Conservation (phyloP, 2,329 filamentous ascomycete species). For the Epichloe coenophiala region DNA sequence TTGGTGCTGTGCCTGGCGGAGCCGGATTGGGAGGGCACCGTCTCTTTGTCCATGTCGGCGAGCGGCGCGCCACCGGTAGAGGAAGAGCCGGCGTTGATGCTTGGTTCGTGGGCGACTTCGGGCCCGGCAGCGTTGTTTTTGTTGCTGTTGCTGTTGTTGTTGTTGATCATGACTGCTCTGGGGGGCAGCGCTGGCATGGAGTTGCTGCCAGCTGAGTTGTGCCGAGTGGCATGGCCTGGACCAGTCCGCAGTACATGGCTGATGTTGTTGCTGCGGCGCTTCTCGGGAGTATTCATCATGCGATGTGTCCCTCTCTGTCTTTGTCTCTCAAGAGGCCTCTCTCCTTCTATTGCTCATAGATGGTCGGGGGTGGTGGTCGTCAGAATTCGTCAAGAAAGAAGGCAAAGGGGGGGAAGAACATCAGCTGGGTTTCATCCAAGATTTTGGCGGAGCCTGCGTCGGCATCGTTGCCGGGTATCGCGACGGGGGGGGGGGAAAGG, state of each 20-base stretch:
- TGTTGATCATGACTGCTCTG: conserved; percentile 17
- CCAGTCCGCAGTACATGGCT: conserved; percentile 12
- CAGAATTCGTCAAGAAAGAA: too few relatives aligned
- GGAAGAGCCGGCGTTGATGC: conserved; percentile 8
- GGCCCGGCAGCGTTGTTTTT: conserved; percentile 10
- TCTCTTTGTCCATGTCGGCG: conserved; percentile 17
- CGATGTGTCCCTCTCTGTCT: background rate
- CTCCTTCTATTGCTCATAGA: too few relatives aligned
- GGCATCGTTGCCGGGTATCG: background rate
- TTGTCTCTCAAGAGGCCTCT: too few relatives aligned
- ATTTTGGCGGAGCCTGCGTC: background rate
- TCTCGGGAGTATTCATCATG: conserved; percentile 24
- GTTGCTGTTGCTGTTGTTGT: conserved; percentile 7
- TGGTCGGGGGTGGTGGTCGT: too few relatives aligned
- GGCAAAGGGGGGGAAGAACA: background rate
- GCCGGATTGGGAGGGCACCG: conserved; percentile 5
- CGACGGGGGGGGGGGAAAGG: background rate
- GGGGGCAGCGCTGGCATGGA: conserved; percentile 17
- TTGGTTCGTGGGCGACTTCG: conserved; percentile 13
- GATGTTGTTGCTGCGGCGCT: conserved; percentile 25
- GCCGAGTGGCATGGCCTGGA: conserved; percentile 8
- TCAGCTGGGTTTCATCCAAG: background rate
- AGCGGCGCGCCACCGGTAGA: conserved; percentile 15
- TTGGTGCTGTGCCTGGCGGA: conserved; percentile 5
- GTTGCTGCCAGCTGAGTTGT: conserved; percentile 13